Base-by-base conservation (phyloP, 192 early-diverging fungal genomes). In the Backusella tarrabulga region DNA sequence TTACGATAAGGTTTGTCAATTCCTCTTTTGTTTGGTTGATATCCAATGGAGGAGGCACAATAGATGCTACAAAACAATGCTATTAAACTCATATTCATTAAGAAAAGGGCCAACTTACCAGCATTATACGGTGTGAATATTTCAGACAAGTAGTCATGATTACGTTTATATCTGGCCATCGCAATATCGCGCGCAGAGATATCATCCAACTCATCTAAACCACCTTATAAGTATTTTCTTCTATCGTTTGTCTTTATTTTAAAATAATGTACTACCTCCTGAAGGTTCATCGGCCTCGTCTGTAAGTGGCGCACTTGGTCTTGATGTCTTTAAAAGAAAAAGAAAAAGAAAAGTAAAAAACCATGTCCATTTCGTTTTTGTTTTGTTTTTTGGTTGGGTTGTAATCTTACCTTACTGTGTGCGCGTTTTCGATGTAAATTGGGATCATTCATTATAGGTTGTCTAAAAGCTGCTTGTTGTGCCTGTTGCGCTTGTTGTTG, bases 71-170 rank as follows among this genome's bases (percentile, higher is more conserved):
- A 77, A 19, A 44, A 44, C 14, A 44, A 44, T 17, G 4, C 0
- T 4, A 44, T 44, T 44, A 44, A 17, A 17, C 15, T 5, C 15
- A 44, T 11, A 17, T 44, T 5, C 3, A 68, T 52, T 34, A 14
- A 12, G 26, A 19, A 35, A 12, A 78, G 6, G 17, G 23, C 11
- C 6, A 38, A 41, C 83, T 75, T 85, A 89, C 88, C 83, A 32
- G 82, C 79, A n/a, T 83, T 85, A 76, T 88, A 88, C 0, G 89
- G 88, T 14, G 90, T 89, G 71, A 91, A 91, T n/a, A 91, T 88
- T 41, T 91, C 90, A 12, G 88, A 86, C 42, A 91, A 73, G 60
- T 88, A 91, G 38, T 91, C 90, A 36, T 91, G 90, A 35, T 90
- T 89, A 12, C 89, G 83, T 72, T 88, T 88, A 60, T 88, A 91